Percentiles rank a stretch among this genome's conserved stretches.
Evolutionary conservation across 768 basidiomycete genomes (phyloP).

Genomic region (Xanthoconium stramineum): DNA sequence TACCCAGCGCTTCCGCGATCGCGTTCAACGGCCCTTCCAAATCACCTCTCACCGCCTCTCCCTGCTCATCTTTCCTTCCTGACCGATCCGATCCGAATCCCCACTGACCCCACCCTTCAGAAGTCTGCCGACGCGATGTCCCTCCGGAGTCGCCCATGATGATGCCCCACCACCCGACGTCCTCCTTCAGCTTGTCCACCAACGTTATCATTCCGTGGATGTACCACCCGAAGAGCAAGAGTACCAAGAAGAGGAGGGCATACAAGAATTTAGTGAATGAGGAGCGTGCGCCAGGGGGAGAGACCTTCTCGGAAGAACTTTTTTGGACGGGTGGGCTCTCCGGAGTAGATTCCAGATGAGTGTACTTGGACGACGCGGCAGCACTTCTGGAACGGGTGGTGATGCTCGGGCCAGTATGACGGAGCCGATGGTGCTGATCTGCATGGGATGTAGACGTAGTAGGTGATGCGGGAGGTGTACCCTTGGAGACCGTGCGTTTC

Average conservation of each 20-base stretch:
- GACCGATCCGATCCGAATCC: constrained; percentile 2
- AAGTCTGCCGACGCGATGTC: neutral
- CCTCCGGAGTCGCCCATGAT: constrained; percentile 3
- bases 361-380: constrained; percentile 1
- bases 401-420: constrained; percentile 19
- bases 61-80: neutral
- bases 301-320: neutral
- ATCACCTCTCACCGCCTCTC: constrained; percentile 19
- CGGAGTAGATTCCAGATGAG: neutral
- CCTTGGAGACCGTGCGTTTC: constrained; percentile 15
- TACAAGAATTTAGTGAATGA: constrained; percentile 45
- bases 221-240: constrained; percentile 49
- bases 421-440: constrained; percentile 17
- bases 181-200: constrained; percentile 46
- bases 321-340: neutral
- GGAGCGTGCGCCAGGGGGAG: constrained; percentile 1
- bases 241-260: constrained; percentile 38
- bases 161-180: constrained; percentile 56
- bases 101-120: constrained; percentile 1
- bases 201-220: constrained; percentile 42
- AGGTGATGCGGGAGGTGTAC: constrained; percentile 3
- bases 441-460: constrained; percentile 7
- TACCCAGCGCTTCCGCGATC: constrained; percentile 60
- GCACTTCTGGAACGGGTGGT: neutral
- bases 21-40: constrained; percentile 58